Percentiles rank a stretch among this genome's conserved stretches.
Conservation (phyloP, 768 basidiomycete species). For the Asterophora parasitica region DNA sequence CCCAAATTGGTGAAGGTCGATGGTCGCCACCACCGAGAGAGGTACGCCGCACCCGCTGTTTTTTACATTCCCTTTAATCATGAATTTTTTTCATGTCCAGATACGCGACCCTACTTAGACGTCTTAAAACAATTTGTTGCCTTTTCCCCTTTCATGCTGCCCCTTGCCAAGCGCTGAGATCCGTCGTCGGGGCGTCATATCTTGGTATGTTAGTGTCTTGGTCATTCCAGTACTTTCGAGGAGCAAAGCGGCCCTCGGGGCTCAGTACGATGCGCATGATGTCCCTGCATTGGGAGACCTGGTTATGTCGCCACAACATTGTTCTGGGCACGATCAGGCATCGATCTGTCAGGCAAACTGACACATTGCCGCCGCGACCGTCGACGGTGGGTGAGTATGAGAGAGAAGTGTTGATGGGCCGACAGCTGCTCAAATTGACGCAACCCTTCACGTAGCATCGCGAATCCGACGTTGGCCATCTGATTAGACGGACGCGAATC, state of each 20-base stretch:
- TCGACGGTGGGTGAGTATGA: neutral
- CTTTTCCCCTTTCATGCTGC: neutral
- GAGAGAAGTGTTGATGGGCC: conserved; percentile 9
- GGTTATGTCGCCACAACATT: conserved; percentile 2
- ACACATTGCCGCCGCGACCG: conserved; percentile 11
- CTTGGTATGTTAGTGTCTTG: neutral
- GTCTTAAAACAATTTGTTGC: neutral
- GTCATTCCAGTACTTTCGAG: conserved; percentile 4
- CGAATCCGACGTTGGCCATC: conserved; percentile 7
- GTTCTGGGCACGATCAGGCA: conserved; percentile 7
- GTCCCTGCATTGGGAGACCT: conserved; percentile 6
- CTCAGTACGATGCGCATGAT: conserved; percentile 15
- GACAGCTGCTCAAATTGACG: conserved; percentile 8
- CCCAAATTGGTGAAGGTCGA: neutral
- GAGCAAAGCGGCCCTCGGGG: conserved; percentile 23
- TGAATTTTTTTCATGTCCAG: conserved; percentile 2
- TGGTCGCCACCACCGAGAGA: neutral
- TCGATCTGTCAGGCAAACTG: conserved; percentile 13
- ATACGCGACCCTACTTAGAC: neutral
- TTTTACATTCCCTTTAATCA: conserved; percentile 5
- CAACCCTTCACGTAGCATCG: conserved; percentile 10
- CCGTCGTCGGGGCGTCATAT: neutral
- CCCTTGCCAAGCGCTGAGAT: neutral
- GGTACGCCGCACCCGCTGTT: conserved; percentile 5
- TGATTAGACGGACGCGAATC: conserved; percentile 15